A percentile compares a stretch with the other conserved stretches of the same genome.
phyloP scores from a whole-genome alignment of 176 grass and related monocot genomes.

The Calamus simplicifolius region DNA sequence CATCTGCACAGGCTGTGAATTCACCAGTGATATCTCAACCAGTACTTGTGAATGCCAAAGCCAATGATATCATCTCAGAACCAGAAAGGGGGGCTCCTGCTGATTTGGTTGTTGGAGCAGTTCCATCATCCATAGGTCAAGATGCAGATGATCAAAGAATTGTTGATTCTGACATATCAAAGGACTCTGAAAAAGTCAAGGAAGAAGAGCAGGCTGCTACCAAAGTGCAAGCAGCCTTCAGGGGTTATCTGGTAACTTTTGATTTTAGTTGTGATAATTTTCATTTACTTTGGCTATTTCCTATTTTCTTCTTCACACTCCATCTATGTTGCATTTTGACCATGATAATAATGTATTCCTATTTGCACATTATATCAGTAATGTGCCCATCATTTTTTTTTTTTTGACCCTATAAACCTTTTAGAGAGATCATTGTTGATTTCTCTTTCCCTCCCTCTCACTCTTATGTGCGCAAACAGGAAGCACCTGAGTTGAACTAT shows the following conservation, averaged over 20 bases:
- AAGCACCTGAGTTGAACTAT: too few relatives aligned
- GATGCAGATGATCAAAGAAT: slow-evolving; percentile 24
- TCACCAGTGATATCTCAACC: slow-evolving; percentile 72
- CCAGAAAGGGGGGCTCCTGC: slow-evolving; percentile 31
- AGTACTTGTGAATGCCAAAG: slow-evolving; percentile 37
- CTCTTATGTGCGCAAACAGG: too few relatives aligned
- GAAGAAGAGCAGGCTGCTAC: slow-evolving; percentile 79
- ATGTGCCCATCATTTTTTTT: too few relatives aligned
- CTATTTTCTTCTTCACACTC: not conserved
- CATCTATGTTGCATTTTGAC: too few relatives aligned
- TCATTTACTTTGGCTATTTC: too few relatives aligned
- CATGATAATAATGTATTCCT: too few relatives aligned
- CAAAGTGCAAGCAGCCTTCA: slow-evolving; percentile 85
- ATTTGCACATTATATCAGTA: too few relatives aligned
- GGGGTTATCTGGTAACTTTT: slow-evolving; percentile 78
- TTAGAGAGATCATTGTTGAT: too few relatives aligned
- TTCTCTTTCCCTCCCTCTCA: too few relatives aligned
- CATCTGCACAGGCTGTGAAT: slow-evolving; percentile 26
- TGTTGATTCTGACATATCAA: slow-evolving; percentile 20
- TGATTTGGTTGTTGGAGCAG: slow-evolving; percentile 8
- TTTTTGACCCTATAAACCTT: too few relatives aligned
- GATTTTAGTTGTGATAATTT: not conserved
- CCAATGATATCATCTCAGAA: slow-evolving; percentile 23
- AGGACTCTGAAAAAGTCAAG: slow-evolving; percentile 27
- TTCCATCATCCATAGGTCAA: slow-evolving; percentile 23